Percentiles rank a stretch among this genome's conserved stretches.
Conservation (phyloP, 805 yeast genomes). For the Saccharomyces kudriavzevii region DNA sequence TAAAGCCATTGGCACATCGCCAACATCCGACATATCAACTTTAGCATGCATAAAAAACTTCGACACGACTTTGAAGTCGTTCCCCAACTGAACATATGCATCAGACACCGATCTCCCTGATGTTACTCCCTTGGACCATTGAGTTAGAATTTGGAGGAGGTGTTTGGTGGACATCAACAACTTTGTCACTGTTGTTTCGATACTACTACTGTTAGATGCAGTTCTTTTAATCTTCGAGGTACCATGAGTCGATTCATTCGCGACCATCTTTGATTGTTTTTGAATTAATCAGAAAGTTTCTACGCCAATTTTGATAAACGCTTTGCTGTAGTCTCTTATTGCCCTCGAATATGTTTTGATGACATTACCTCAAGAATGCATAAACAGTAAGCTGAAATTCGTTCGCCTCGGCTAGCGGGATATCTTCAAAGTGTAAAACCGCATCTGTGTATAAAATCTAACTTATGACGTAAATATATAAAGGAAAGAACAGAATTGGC, state of each 20-base stretch:
- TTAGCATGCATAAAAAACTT: conserved; percentile 73
- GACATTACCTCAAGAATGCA: not conserved
- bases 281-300: not conserved
- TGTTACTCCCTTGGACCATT: conserved; percentile 81
- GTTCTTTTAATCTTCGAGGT: not conserved
- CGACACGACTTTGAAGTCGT: conserved; percentile 82
- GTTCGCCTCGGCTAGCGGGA: not conserved
- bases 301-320: not conserved
- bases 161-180: conserved; percentile 83
- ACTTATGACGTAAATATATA: not conserved
- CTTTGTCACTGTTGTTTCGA: conserved; percentile 71
- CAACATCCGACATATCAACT: conserved; percentile 71
- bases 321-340: not conserved
- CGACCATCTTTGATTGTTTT: conserved; percentile 1
- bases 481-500: not conserved
- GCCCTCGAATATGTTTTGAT: not conserved
- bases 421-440: not conserved
- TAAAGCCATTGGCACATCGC: conserved; percentile 81
- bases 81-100: conserved; percentile 85
- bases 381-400: not conserved
- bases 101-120: conserved; percentile 80
- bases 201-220: conserved; percentile 35
- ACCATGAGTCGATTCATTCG: not conserved
- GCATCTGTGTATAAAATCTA: not conserved
- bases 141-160: conserved; percentile 73